phyloP scores from a whole-genome alignment of 2,329 filamentous ascomycete genomes.

The Ophiostoma quercus region DNA sequence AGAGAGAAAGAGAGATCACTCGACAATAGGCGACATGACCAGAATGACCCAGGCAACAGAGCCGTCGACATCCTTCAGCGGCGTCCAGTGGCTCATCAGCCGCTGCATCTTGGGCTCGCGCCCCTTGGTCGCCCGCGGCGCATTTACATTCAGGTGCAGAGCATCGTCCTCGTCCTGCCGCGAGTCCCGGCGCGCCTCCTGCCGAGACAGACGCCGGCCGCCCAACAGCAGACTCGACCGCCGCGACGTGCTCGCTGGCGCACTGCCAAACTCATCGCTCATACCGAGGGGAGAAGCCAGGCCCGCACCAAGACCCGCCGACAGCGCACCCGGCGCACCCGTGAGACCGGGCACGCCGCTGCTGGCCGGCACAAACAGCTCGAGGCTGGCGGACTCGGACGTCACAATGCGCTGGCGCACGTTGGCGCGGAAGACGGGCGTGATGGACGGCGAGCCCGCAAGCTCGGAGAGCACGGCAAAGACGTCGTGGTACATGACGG shows the following conservation, averaged over 20 bases:
- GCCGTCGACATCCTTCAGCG: slow-evolving; percentile 34
- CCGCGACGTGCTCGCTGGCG: background rate
- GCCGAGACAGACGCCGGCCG: slow-evolving; percentile 3
- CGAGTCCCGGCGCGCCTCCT: background rate
- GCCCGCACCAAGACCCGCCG: slow-evolving; percentile 22
- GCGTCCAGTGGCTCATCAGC: slow-evolving; percentile 36
- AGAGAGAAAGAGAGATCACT: background rate
- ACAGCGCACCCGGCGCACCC: slow-evolving; percentile 14
- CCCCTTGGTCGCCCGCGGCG: background rate
- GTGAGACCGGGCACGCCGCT: slow-evolving; percentile 11
- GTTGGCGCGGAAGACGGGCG: slow-evolving; percentile 41
- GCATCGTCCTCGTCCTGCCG: slow-evolving; percentile 7
- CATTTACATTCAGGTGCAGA: no score
- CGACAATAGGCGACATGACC: slow-evolving; percentile 30
- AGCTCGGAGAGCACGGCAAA: slow-evolving; percentile 51
- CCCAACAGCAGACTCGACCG: slow-evolving; percentile 22
- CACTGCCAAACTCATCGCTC: background rate
- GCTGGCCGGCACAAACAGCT: slow-evolving; percentile 25
- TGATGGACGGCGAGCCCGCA: slow-evolving; percentile 40
- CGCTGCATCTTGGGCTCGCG: slow-evolving; percentile 19
- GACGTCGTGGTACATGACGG: slow-evolving; percentile 45
- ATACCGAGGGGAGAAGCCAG: slow-evolving; percentile 21
- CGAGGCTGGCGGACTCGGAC: slow-evolving; percentile 27
- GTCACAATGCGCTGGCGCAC: slow-evolving; percentile 39
- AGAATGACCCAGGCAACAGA: slow-evolving; percentile 35